These are phyloP conservation scores for Meira nashicola DNA, from an alignment of 1,284 basidiomycete genomes.

Conservation along the genomic window DNA sequence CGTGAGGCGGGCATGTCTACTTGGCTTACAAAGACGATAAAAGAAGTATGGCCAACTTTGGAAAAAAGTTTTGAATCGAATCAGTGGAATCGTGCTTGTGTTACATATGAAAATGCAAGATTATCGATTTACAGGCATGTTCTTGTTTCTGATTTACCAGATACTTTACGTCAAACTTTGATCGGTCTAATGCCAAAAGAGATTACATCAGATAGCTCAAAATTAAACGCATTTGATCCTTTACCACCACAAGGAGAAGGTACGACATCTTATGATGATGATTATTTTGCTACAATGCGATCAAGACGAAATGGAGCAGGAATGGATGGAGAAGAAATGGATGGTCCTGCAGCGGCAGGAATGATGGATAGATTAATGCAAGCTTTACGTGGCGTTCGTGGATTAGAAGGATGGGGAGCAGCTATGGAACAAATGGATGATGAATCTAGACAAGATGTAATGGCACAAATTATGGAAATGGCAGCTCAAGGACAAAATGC, in stretches of 20 bases:
- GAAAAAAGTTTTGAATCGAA: background rate
- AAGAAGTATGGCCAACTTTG: slow-evolving; percentile 16
- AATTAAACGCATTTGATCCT: slow-evolving; percentile 46
- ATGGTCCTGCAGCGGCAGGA: slow-evolving; percentile 2
- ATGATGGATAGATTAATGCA: slow-evolving; percentile 12
- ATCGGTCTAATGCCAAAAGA: slow-evolving; percentile 37
- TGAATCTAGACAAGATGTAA: slow-evolving; percentile 33
- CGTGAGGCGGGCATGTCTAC: slow-evolving; percentile 28
- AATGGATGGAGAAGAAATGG: slow-evolving; percentile 6
- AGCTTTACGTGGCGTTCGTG: slow-evolving; percentile 20
- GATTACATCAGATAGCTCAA: slow-evolving; percentile 29
- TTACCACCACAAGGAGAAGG: slow-evolving; percentile 29
- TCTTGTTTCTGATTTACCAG: slow-evolving; percentile 48
- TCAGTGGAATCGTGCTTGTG: background rate
- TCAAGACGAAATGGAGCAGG: background rate
- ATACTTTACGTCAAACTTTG: slow-evolving; percentile 38
- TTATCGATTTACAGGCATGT: slow-evolving; percentile 46
- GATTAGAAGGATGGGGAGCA: slow-evolving; percentile 26
- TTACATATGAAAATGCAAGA: slow-evolving; percentile 18
- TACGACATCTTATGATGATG: slow-evolving; percentile 40
- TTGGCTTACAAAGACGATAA: slow-evolving; percentile 34
- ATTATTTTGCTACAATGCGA: slow-evolving; percentile 30
- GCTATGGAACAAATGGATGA: slow-evolving; percentile 41
- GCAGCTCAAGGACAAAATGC: slow-evolving; percentile 17
- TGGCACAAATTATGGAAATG: slow-evolving; percentile 34